Percentiles rank a stretch among this genome's conserved stretches.
Evolutionary conservation across 2,329 filamentous ascomycete genomes (phyloP).

Genomic region (Ilyonectria mors-panacis): DNA sequence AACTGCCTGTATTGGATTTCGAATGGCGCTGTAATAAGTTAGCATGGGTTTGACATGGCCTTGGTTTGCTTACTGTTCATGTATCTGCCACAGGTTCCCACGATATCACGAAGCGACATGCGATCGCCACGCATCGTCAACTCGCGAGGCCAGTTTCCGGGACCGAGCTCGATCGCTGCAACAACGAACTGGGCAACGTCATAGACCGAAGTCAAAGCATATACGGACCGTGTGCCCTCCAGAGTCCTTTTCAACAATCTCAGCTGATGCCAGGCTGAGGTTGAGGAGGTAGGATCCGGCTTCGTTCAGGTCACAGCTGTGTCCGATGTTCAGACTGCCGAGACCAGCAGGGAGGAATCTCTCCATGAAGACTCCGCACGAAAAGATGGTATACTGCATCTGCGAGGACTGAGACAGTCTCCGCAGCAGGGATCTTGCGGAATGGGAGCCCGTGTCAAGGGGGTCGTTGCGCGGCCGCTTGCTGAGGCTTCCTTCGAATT

Average conservation of each 20-base stretch:
- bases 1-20: conserved; percentile 56
- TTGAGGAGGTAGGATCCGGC: conserved; percentile 79
- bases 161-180: conserved; percentile 75
- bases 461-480: conserved; percentile 69
- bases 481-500: conserved; percentile 78
- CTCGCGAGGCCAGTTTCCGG: conserved; percentile 75
- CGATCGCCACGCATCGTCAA: conserved; percentile 79
- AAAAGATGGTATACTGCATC: conserved; percentile 80
- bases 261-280: conserved; percentile 69
- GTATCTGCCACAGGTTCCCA: conserved; percentile 64
- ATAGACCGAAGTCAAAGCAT: conserved; percentile 78
- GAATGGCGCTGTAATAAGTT: conserved; percentile 56
- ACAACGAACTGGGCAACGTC: conserved; percentile 81
- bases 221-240: conserved; percentile 68
- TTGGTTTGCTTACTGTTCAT: conserved; percentile 60
- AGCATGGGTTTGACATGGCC: conserved; percentile 27
- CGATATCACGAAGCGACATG: conserved; percentile 72
- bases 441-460: conserved; percentile 70
- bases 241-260: conserved; percentile 70
- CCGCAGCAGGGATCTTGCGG: conserved; percentile 69
- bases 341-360: conserved; percentile 79
- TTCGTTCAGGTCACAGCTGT: conserved; percentile 65
- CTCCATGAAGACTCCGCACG: conserved; percentile 83
- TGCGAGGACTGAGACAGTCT: conserved; percentile 62
- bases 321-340: conserved; percentile 70